These are phyloP conservation scores for Crithidia mellificae DNA, from an alignment of 208 protist species.

Conservation along the genomic window DNA sequence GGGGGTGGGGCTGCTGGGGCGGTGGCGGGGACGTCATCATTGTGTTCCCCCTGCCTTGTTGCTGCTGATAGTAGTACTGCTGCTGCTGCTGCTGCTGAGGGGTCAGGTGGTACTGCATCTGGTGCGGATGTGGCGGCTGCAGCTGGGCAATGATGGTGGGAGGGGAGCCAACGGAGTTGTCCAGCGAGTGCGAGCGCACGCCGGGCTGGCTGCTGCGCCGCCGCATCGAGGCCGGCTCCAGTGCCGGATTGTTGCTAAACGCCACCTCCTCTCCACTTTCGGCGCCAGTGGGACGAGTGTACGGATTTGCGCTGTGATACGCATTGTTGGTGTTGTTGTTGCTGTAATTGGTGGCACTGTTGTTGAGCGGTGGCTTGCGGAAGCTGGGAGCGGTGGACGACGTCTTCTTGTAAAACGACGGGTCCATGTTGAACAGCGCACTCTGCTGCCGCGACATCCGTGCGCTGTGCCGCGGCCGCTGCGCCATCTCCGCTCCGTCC, in stretches of 20 bases:
- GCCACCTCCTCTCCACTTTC: not conserved
- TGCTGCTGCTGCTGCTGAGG: constrained; percentile 9
- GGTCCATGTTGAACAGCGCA: constrained; percentile 15
- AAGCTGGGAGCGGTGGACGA: constrained; percentile 12
- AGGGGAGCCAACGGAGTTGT: not conserved
- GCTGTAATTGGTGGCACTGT: not conserved
- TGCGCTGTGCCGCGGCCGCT: not conserved
- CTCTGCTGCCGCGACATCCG: constrained; percentile 7
- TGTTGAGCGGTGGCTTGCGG: not conserved
- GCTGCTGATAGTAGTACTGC: constrained; percentile 7
- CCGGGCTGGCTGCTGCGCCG: not conserved
- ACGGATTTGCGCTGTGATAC: not conserved
- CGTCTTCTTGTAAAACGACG: constrained; percentile 15
- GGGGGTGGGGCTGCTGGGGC: too few relatives aligned
- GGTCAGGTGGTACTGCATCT: not conserved
- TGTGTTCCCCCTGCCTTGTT: constrained; percentile 7
- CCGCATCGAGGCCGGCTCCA: not conserved
- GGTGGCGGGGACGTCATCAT: too few relatives aligned
- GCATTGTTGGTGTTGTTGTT: not conserved
- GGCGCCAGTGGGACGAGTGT: not conserved
- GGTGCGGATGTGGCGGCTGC: not conserved
- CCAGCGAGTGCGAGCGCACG: not conserved
- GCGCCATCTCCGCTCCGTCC: not conserved
- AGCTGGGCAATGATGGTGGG: constrained; percentile 1
- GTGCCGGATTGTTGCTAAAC: not conserved